Base-by-base conservation (phyloP, 2,329 filamentous ascomycete species). In the Alternaria sp. region DNA sequence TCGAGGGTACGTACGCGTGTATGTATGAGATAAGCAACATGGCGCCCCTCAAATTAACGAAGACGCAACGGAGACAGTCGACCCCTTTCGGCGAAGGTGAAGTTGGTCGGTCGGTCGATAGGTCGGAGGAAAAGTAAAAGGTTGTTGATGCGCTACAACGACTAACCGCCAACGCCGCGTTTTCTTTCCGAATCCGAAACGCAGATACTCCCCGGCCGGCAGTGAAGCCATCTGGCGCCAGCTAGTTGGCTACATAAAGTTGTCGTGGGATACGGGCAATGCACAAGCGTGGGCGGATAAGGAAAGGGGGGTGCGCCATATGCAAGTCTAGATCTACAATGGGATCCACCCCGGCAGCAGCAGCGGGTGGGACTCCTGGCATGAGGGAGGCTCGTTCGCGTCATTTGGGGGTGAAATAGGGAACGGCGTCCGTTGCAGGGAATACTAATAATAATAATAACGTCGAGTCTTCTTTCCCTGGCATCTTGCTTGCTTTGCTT, bases 341-440 rank as follows among this genome's bases (percentile, higher is more conserved):
- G 6, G 43, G 22, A 42, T 47, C 56, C 56, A 54, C 56, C 52
- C 43, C 20, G 24, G 30, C 46, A 49, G 46, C 46, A 49, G 46
- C 46, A 44, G 34, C 49, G 49, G 46, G 48, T 52, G 41, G n/a
- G 55, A 22, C 55, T 26, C 32, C 32, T 24, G 39, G 55, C 41
- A 36, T 38, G 42, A 41, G 44, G 32, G 56, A 61, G 63, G 60
- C 56, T 60, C 44, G 59, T 57, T 57, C 52, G 61, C 61, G 62
- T 66, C 59, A 64, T 67, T 66, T 66, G 46, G 34, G 36, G 30
- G 61, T 62, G 63, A 63, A 67, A 63, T 64, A 54, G 60, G 64
- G 52, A 65, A 67, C 52, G 42, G 55, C 44, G 52, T 51, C 56
- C 41, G 48, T 54, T 42, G 43, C n/a, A 36, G 32, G 26, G 55